Percentiles rank a stretch among this genome's conserved stretches.
Evolutionary conservation across 352 stramenopile genomes (phyloP).

Genomic region (Pythium phragmiticola): DNA sequence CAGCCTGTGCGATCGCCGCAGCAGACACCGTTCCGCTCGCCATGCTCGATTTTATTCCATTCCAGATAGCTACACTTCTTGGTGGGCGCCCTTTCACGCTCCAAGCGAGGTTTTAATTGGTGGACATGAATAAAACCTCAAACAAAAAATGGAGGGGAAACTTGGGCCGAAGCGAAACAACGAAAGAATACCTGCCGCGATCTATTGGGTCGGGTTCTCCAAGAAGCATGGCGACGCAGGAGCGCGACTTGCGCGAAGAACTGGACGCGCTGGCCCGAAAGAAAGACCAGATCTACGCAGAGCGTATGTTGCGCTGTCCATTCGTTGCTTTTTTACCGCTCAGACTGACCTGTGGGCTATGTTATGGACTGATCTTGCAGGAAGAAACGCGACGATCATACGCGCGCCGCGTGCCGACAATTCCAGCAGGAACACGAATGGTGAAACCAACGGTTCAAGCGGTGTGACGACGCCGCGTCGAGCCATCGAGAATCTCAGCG

Average conservation of each 20-base stretch:
- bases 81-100: constrained; percentile 13
- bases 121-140: constrained; percentile 20
- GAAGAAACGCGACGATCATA: neutral
- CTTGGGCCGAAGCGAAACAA: neutral
- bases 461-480: neutral
- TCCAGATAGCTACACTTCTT: constrained; percentile 20
- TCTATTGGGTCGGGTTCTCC: neutral
- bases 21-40: constrained; percentile 1
- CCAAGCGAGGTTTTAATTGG: constrained; percentile 16
- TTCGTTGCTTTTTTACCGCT: neutral
- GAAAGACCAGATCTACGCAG: constrained; percentile 44
- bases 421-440: neutral
- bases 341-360: constrained; percentile 11
- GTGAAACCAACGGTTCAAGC: neutral
- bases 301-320: constrained; percentile 18
- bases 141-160: constrained; percentile 22
- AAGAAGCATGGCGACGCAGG: constrained; percentile 34
- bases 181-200: constrained; percentile 9
- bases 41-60: neutral
- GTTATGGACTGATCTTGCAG: constrained; percentile 4
- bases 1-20: constrained; percentile 7
- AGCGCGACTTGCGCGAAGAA: constrained; percentile 55
- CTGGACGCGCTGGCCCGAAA: constrained; percentile 45
- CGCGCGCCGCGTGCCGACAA: neutral
- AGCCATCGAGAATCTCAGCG: neutral